Evolutionary conservation across 2,329 filamentous ascomycete species (phyloP).

Genomic region (Eutypella sp.): DNA sequence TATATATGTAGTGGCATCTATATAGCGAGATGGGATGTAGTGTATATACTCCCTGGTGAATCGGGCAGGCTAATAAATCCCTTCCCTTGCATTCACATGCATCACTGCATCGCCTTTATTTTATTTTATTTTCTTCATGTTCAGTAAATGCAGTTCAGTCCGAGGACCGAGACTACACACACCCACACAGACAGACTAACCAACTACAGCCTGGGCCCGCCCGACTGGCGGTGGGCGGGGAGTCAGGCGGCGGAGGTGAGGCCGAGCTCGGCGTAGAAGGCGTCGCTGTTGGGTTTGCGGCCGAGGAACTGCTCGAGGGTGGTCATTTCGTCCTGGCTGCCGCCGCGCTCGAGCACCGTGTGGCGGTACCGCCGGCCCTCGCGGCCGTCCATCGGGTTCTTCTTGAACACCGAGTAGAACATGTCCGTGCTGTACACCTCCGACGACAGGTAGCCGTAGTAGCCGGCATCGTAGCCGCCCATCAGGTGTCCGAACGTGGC

Average conservation of each 20-base stretch:
- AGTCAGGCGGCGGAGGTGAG: conserved; percentile 19
- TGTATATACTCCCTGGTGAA: too few relatives aligned
- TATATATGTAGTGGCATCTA: too few relatives aligned
- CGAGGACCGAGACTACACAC: too few relatives aligned
- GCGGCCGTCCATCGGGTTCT: conserved; percentile 69
- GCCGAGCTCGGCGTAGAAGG: conserved; percentile 76
- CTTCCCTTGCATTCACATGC: too few relatives aligned
- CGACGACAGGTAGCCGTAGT: conserved; percentile 71
- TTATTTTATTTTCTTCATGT: background rate
- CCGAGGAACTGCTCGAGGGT: conserved; percentile 75
- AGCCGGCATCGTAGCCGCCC: conserved; percentile 79
- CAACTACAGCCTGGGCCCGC: background rate
- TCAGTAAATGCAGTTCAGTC: background rate
- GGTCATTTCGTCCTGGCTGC: conserved; percentile 75
- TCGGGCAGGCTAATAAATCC: too few relatives aligned
- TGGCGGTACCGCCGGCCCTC: conserved; percentile 73
- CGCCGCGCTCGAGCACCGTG: conserved; percentile 72
- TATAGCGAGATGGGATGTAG: too few relatives aligned
- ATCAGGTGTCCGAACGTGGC: conserved; percentile 80
- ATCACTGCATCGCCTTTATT: background rate
- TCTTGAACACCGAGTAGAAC: conserved; percentile 77
- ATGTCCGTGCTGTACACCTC: conserved; percentile 82
- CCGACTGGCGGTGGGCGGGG: background rate
- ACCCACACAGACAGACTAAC: too few relatives aligned
- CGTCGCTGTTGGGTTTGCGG: conserved; percentile 68